These are phyloP conservation scores for Neurospora pannonica DNA, from an alignment of 495 filamentous ascomycete genomes.

Conservation along the genomic window DNA sequence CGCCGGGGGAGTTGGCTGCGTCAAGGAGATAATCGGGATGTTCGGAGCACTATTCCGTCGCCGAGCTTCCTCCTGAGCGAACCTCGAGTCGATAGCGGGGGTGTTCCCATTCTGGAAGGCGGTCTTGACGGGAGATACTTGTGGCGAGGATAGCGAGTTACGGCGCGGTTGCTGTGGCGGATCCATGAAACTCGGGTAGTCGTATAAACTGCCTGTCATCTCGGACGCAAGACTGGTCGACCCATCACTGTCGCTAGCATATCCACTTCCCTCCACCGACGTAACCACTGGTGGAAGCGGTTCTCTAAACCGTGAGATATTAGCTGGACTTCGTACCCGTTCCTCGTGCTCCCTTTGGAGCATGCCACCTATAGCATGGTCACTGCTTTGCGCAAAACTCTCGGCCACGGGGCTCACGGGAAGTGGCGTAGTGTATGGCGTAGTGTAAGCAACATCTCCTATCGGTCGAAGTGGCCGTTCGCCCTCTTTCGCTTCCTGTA, in stretches of 20 bases:
- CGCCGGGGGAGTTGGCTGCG: constrained; percentile 23
- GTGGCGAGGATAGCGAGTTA: neutral
- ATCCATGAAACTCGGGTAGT: neutral
- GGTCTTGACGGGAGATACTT: neutral
- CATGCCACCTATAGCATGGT: constrained; percentile 53
- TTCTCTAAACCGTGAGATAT: constrained; percentile 41
- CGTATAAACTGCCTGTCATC: neutral
- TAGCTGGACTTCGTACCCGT: constrained; percentile 31
- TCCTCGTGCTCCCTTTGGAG: constrained; percentile 40
- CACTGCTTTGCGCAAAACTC: constrained; percentile 44
- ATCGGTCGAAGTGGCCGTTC: constrained; percentile 43
- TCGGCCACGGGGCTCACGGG: constrained; percentile 1
- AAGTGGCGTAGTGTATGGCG: constrained; percentile 5
- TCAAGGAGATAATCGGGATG: constrained; percentile 29
- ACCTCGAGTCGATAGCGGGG: neutral
- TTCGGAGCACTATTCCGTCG: constrained; percentile 4
- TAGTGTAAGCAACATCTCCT: constrained; percentile 19
- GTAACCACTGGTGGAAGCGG: constrained; percentile 60
- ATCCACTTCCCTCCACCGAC: constrained; percentile 51
- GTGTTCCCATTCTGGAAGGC: neutral
- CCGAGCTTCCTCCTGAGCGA: constrained; percentile 17
- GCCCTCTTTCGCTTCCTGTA: constrained; percentile 15
- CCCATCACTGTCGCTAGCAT: constrained; percentile 30
- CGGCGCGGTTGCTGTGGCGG: neutral
- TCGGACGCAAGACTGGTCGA: neutral